Percentiles rank a stretch among this genome's conserved stretches.
phyloP scores from a whole-genome alignment of 2,329 filamentous ascomycete genomes.

The Calonectria henricotiae region DNA sequence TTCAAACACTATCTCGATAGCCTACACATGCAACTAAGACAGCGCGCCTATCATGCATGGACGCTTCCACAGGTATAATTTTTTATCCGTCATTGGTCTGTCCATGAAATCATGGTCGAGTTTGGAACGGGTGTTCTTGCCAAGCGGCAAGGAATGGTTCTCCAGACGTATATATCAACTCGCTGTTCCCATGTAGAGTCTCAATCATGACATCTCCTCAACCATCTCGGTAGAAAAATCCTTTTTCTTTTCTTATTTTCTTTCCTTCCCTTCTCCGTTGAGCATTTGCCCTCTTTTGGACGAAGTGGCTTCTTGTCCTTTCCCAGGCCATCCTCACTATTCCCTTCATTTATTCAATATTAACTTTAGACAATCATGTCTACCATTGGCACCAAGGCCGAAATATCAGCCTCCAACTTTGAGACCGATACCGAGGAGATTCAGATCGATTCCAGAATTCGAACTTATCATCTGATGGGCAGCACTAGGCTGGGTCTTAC shows the following conservation, averaged over 20 bases:
- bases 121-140: slow-evolving; percentile 38
- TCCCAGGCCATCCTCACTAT: slow-evolving; percentile 6
- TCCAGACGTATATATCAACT: slow-evolving; percentile 47
- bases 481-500: slow-evolving; percentile 66
- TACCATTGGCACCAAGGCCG: slow-evolving; percentile 58
- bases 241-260: slow-evolving; percentile 32
- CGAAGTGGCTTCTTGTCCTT: slow-evolving; percentile 26
- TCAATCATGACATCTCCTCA: slow-evolving; percentile 19
- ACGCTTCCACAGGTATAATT: slow-evolving; percentile 42
- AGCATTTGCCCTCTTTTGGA: slow-evolving; percentile 33
- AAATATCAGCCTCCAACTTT: slow-evolving; percentile 65
- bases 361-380: slow-evolving; percentile 48
- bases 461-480: slow-evolving; percentile 62
- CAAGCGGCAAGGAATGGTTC: slow-evolving; percentile 40
- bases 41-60: slow-evolving; percentile 52
- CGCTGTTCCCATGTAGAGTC: slow-evolving; percentile 26
- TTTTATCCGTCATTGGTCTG: slow-evolving; percentile 41
- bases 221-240: slow-evolving; percentile 24
- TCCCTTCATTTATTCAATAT: slow-evolving; percentile 29
- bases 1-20: slow-evolving; percentile 38
- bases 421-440: slow-evolving; percentile 63
- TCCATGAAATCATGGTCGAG: slow-evolving; percentile 32
- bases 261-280: slow-evolving; percentile 35
- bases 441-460: slow-evolving; percentile 59
- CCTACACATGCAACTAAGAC: slow-evolving; percentile 32